Evolutionary conservation across 805 yeast genomes (phyloP), one percentile per base, ranked within the genome.

Genomic region (Lachancea waltii): DNA sequence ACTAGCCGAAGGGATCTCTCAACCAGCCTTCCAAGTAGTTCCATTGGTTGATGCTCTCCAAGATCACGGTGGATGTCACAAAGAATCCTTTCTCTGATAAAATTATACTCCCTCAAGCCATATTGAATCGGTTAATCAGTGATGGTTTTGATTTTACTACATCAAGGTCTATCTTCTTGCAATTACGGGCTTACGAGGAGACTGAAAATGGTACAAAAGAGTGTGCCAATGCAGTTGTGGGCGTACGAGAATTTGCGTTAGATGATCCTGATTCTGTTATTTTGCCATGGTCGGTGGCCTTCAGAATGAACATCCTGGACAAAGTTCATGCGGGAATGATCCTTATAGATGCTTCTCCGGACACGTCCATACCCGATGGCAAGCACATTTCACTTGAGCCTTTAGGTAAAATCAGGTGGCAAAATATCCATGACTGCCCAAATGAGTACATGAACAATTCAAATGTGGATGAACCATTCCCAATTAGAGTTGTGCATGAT

Each of bases 321-420:
- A 23, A 23, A 13, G 13, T 23, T 23, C 10, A 4, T 23, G 13
- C 5, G 10, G 13, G 13, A 5, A 7, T 11, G 13, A 23, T 23
- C 10, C 13, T 23, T 23, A 23, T 23, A 13, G 26, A 23, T 13
- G 10, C 10, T 23, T 11, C 7, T 11, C 26, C 13, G 10, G 26
- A 23, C 26, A 7, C 10, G 4, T 4, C 26, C 13, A 23, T 23
- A 11, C 26, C 26, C 5, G 26, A 23, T 24, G 40, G 40, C 13
- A 23, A 35, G 13, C 27, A 23, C 7, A 24, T 37, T 3, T 37
- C 40, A 8, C 25, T 37, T 14, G 40, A 37, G 19, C 40, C 40
- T 3, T 11, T 37, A 4, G 40, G 40, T 6, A 26, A 14, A 24
- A 25, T 37, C 16, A 7, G 18, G 26, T 29, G 26, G 30, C 3